Evolutionary conservation across 2,329 filamentous ascomycete genomes (phyloP).

Genomic region (Ophiostoma ulmi): DNA sequence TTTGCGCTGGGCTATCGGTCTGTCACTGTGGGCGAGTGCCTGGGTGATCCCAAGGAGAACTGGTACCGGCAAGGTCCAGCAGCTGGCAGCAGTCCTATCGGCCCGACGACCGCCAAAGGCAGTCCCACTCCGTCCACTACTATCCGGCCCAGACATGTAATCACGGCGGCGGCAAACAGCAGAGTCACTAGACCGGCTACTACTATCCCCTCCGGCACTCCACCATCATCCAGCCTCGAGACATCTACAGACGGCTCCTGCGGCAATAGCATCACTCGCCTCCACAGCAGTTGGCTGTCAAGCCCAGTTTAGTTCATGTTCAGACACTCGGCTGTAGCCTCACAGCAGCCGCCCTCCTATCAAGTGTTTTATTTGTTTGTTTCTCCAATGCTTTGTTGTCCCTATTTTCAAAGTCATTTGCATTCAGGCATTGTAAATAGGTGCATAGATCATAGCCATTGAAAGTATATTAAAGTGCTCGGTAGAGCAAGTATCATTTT

Average conservation of each 20-base stretch:
- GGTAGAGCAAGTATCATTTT: too few species aligned
- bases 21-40: conserved; percentile 53
- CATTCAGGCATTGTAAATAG: background rate
- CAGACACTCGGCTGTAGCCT: background rate
- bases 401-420: too few species aligned
- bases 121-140: background rate
- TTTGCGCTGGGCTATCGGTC: conserved; percentile 40
- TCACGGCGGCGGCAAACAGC: background rate
- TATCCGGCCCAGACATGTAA: background rate
- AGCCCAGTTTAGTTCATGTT: background rate
- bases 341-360: too few species aligned
- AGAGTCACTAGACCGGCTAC: background rate
- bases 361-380: too few species aligned
- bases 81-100: background rate
- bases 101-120: background rate
- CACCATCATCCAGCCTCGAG: background rate
- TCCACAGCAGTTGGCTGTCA: background rate
- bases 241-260: background rate
- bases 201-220: background rate
- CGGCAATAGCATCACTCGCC: background rate
- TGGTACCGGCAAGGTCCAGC: conserved; percentile 45
- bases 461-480: background rate
- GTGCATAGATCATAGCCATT: background rate
- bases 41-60: conserved; percentile 44
- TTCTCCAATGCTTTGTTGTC: too few species aligned